phyloP scores from a whole-genome alignment of 78 protist genomes.

The Polysphondylium violaceum region DNA sequence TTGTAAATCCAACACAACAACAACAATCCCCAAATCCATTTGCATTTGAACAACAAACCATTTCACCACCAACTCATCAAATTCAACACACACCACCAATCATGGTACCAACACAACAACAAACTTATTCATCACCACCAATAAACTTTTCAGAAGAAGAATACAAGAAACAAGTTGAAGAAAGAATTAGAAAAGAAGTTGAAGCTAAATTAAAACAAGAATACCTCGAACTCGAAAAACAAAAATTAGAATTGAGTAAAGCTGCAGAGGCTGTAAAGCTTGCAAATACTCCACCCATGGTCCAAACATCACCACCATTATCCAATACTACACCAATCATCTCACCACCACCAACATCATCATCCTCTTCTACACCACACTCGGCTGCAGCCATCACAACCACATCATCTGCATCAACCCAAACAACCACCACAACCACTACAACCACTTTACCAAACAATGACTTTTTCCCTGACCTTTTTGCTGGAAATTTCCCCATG shows the following conservation, averaged over 20 bases:
- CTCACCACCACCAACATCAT: neutral
- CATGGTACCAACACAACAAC: neutral
- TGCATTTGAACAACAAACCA: slow-evolving; percentile 54
- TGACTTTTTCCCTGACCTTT: slow-evolving; percentile 20
- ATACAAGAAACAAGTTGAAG: slow-evolving; percentile 58
- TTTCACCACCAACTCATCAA: neutral
- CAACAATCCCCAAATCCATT: slow-evolving; percentile 11
- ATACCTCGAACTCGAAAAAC: slow-evolving; percentile 41
- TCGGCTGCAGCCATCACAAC: slow-evolving; percentile 26
- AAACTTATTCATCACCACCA: neutral
- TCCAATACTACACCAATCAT: slow-evolving; percentile 1
- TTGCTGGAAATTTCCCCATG: neutral
- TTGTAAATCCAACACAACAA: neutral
- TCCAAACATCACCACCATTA: slow-evolving; percentile 1
- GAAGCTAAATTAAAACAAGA: slow-evolving; percentile 46
- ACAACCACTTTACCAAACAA: slow-evolving; percentile 13
- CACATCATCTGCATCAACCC: neutral
- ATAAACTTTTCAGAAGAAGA: slow-evolving; percentile 56
- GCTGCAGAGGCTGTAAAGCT: neutral
- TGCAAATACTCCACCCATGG: neutral
- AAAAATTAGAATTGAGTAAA: neutral
- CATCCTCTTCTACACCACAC: neutral
- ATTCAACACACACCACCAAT: neutral
- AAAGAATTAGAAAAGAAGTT: slow-evolving; percentile 69
- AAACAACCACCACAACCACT: slow-evolving; percentile 2